These are phyloP conservation scores for Buxus sempervirens DNA, from an alignment of 164 flowering plant genomes.

Conservation along the genomic window DNA sequence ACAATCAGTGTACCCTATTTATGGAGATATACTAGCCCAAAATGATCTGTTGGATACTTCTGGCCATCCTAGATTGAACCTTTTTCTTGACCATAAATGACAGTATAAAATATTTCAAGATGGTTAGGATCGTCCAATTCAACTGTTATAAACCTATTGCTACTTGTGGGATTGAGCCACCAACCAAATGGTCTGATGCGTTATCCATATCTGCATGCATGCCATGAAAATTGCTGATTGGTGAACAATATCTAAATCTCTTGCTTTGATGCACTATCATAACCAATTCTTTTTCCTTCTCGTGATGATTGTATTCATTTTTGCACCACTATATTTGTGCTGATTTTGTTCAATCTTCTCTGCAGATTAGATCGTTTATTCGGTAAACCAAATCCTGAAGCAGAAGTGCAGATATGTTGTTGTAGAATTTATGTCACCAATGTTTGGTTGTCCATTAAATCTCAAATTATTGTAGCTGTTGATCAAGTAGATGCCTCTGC, in stretches of 20 bases:
- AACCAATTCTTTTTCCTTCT: background rate
- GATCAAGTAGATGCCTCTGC: background rate
- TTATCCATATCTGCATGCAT: background rate
- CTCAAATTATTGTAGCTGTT: background rate
- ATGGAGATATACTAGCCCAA: too few relatives aligned
- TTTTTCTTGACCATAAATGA: background rate
- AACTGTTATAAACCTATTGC: background rate
- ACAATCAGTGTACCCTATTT: too few relatives aligned
- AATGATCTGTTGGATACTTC: background rate
- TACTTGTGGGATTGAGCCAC: background rate
- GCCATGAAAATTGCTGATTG: background rate
- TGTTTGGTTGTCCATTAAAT: too few relatives aligned
- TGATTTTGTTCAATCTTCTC: constrained; percentile 3
- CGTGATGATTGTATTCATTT: background rate
- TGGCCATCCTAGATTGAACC: background rate
- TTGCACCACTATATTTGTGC: background rate
- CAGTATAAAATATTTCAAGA: background rate
- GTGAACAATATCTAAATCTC: constrained; percentile 1
- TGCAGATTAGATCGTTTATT: constrained; percentile 2
- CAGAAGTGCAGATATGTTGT: background rate
- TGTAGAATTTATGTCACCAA: background rate
- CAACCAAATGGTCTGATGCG: background rate
- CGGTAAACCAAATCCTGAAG: background rate
- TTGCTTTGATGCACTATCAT: background rate
- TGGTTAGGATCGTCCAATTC: background rate